Evolutionary conservation across 768 basidiomycete genomes (phyloP).

Genomic region (Tylopilus balloui): DNA sequence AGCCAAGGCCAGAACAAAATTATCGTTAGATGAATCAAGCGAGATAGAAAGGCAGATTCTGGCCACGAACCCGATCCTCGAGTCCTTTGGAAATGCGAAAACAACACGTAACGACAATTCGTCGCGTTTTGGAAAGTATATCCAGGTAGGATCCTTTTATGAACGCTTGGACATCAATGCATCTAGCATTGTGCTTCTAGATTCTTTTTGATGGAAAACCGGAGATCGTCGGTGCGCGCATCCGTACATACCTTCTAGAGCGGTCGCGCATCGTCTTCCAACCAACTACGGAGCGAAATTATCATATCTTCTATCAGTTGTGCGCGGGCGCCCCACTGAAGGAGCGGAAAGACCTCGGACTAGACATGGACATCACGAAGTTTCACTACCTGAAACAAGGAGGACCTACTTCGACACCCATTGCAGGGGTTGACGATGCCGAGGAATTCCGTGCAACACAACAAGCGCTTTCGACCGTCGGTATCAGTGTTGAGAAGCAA

Average conservation of each 20-base stretch:
- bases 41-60: slow-evolving; percentile 97
- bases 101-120: slow-evolving; percentile 99
- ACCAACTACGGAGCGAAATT: slow-evolving; percentile 94
- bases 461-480: slow-evolving; percentile 92
- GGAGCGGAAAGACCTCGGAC: slow-evolving; percentile 90
- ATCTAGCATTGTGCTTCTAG: slow-evolving; percentile 38
- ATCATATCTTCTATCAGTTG: slow-evolving; percentile 99
- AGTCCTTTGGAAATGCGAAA: slow-evolving; percentile 99
- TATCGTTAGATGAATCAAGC: slow-evolving; percentile 78
- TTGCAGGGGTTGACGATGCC: slow-evolving; percentile 89
- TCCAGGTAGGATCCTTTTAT: slow-evolving; percentile 55
- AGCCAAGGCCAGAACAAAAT: slow-evolving; percentile 61
- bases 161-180: neutral
- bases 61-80: slow-evolving; percentile 98
- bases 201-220: slow-evolving; percentile 95
- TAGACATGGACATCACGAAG: slow-evolving; percentile 79
- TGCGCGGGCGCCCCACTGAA: slow-evolving; percentile 93
- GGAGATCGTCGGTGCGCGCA: slow-evolving; percentile 98
- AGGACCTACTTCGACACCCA: slow-evolving; percentile 80
- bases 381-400: slow-evolving; percentile 95
- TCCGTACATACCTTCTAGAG: slow-evolving; percentile 95
- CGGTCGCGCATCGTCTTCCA: slow-evolving; percentile 98
- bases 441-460: slow-evolving; percentile 95
- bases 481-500: slow-evolving; percentile 95
- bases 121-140: slow-evolving; percentile 98